Conservation (phyloP, 2,329 filamentous ascomycete species). For the Fusarium nisikadoi region DNA sequence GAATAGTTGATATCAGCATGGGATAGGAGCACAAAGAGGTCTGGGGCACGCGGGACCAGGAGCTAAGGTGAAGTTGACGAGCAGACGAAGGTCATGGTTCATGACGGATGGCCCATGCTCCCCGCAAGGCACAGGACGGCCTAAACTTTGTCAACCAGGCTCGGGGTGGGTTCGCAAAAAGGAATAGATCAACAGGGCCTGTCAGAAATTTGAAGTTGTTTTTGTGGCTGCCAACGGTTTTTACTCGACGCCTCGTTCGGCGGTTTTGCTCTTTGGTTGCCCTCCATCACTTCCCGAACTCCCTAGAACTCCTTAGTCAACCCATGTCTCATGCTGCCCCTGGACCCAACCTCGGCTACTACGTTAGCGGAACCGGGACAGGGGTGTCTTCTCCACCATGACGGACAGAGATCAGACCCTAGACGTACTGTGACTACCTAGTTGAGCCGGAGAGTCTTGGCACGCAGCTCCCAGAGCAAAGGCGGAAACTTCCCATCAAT, state of each 20-base stretch:
- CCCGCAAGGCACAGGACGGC: slow-evolving; percentile 24
- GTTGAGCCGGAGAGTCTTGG: slow-evolving; percentile 34
- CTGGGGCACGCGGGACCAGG: slow-evolving; percentile 16
- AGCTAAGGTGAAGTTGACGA: slow-evolving; percentile 30
- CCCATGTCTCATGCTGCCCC: slow-evolving; percentile 13
- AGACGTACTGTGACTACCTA: slow-evolving; percentile 6
- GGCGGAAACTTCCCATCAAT: slow-evolving; percentile 37
- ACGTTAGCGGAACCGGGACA: slow-evolving; percentile 30
- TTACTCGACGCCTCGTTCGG: slow-evolving; percentile 29
- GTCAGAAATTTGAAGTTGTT: slow-evolving; percentile 31
- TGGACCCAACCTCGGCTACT: slow-evolving; percentile 34
- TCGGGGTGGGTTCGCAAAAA: slow-evolving; percentile 35
- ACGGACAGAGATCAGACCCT: slow-evolving; percentile 32
- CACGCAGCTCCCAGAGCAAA: slow-evolving; percentile 13
- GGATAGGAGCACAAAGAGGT: slow-evolving; percentile 36
- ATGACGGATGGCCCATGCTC: slow-evolving; percentile 14
- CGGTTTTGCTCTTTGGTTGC: slow-evolving; percentile 18
- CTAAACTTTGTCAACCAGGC: slow-evolving; percentile 26
- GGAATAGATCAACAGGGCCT: slow-evolving; percentile 40
- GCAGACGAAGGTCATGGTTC: slow-evolving; percentile 7
- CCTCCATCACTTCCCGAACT: slow-evolving; percentile 13
- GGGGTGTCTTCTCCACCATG: slow-evolving; percentile 33
- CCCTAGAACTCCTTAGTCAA: slow-evolving; percentile 5
- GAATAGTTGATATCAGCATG: slow-evolving; percentile 37
- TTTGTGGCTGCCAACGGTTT: slow-evolving; percentile 34